These are phyloP conservation scores for Stemphylium beticola DNA, from an alignment of 2,329 filamentous ascomycete species.

Conservation along the genomic window DNA sequence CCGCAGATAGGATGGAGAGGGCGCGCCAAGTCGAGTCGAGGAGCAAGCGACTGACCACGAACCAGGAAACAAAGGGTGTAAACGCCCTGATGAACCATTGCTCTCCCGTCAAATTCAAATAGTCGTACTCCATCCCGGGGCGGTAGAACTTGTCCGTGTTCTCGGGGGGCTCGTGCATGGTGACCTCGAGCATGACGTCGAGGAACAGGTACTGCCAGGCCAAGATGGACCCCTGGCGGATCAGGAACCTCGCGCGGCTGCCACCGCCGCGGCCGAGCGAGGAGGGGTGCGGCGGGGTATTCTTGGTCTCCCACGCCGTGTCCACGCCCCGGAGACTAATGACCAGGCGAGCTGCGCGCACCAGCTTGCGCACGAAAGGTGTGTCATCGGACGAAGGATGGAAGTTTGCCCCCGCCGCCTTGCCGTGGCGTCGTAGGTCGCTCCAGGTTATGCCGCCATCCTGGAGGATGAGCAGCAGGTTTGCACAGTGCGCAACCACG, in stretches of 20 bases:
- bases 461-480: slow-evolving; percentile 1
- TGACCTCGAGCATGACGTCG: background rate
- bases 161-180: slow-evolving; percentile 1
- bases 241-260: background rate
- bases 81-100: slow-evolving; percentile 1
- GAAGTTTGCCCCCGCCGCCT: background rate
- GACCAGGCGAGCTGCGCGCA: slow-evolving; percentile 1
- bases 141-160: slow-evolving; percentile 2
- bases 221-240: slow-evolving; percentile 1
- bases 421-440: background rate
- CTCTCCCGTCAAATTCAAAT: background rate
- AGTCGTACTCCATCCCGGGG: slow-evolving; percentile 1
- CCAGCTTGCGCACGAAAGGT: background rate
- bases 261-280: background rate
- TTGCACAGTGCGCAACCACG: background rate
- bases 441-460: slow-evolving; percentile 3
- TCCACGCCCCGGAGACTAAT: slow-evolving; percentile 1
- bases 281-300: background rate
- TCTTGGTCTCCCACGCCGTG: background rate
- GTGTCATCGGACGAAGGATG: background rate
- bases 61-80: background rate
- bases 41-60: background rate
- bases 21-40: background rate
- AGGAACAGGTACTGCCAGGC: slow-evolving; percentile 3
- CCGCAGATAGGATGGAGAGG: background rate